Evolutionary conservation across 2,329 filamentous ascomycete species (phyloP).

Genomic region (Phoma sp.): DNA sequence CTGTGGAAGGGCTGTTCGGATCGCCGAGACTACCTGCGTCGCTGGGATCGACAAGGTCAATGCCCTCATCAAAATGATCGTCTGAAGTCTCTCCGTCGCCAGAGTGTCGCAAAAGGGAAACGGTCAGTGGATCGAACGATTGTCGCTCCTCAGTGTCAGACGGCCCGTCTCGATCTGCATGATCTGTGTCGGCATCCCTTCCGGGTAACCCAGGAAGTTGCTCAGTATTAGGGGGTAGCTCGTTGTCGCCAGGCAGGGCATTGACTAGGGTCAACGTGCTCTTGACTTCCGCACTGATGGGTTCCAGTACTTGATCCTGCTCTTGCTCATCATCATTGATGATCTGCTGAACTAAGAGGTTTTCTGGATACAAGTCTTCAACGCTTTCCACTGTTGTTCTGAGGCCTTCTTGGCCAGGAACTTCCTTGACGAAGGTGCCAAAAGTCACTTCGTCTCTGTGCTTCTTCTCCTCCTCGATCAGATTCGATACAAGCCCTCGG

Average conservation of each 20-base stretch:
- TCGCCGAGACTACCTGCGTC: slow-evolving; percentile 17
- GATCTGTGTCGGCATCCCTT: slow-evolving; percentile 28
- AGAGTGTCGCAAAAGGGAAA: slow-evolving; percentile 28
- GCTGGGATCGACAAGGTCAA: slow-evolving; percentile 24
- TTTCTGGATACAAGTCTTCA: slow-evolving; percentile 81
- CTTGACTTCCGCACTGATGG: background rate
- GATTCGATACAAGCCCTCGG: slow-evolving; percentile 65
- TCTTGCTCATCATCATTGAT: slow-evolving; percentile 1
- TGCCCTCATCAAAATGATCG: slow-evolving; percentile 28
- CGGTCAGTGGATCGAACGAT: slow-evolving; percentile 40
- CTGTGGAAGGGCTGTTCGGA: slow-evolving; percentile 6
- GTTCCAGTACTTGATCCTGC: background rate
- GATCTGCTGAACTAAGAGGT: slow-evolving; percentile 51
- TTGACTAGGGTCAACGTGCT: slow-evolving; percentile 10
- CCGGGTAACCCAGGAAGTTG: slow-evolving; percentile 14
- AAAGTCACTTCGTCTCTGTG: slow-evolving; percentile 62
- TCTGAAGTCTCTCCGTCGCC: slow-evolving; percentile 7
- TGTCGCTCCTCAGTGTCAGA: slow-evolving; percentile 31
- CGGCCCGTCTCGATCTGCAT: slow-evolving; percentile 24
- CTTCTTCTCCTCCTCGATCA: slow-evolving; percentile 69
- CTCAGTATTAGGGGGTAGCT: background rate
- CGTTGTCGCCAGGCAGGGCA: slow-evolving; percentile 2
- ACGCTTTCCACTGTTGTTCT: slow-evolving; percentile 83
- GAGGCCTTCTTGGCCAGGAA: slow-evolving; percentile 64
- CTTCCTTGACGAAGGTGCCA: slow-evolving; percentile 67